Percentiles rank a stretch among this genome's conserved stretches.
These are phyloP conservation scores for Beta macrorhiza DNA, from an alignment of 179 eudicot genomes.

Conservation along the genomic window DNA sequence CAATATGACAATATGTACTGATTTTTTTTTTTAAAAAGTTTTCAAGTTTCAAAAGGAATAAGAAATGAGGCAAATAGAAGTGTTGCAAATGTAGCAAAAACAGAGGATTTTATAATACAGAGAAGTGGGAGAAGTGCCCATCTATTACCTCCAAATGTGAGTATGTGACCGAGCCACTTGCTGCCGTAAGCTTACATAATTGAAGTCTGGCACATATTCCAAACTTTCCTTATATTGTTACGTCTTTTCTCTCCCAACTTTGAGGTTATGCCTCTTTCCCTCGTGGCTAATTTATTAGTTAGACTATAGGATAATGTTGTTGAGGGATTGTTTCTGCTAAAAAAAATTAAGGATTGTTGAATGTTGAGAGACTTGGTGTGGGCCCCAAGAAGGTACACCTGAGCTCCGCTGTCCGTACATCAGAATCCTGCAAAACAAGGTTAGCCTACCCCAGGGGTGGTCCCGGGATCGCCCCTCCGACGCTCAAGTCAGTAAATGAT, in stretches of 20 bases:
- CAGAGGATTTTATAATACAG: slow-evolving; percentile 1
- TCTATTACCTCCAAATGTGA: slow-evolving; percentile 12
- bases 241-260: slow-evolving; percentile 19
- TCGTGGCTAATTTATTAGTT: neutral
- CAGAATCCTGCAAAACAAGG: too few relatives aligned
- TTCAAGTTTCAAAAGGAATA: neutral
- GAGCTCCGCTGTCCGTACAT: too few relatives aligned
- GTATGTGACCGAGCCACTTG: slow-evolving; percentile 16
- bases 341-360: too few relatives aligned
- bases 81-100: slow-evolving; percentile 2
- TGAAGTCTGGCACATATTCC: slow-evolving; percentile 25
- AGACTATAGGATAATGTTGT: slow-evolving; percentile 17
- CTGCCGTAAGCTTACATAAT: slow-evolving; percentile 10
- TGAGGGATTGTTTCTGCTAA: too few relatives aligned
- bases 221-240: neutral
- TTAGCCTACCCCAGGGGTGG: too few relatives aligned
- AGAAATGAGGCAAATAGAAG: neutral
- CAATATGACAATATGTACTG: neutral
- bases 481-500: too few relatives aligned
- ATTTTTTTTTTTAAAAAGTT: neutral
- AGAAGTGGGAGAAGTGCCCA: neutral
- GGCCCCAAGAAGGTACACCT: too few relatives aligned
- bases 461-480: too few relatives aligned
- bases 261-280: slow-evolving; percentile 8
- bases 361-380: too few relatives aligned